These are phyloP conservation scores for Digitaria exilis DNA, from an alignment of 202 grass and related monocot species.

Conservation along the genomic window DNA sequence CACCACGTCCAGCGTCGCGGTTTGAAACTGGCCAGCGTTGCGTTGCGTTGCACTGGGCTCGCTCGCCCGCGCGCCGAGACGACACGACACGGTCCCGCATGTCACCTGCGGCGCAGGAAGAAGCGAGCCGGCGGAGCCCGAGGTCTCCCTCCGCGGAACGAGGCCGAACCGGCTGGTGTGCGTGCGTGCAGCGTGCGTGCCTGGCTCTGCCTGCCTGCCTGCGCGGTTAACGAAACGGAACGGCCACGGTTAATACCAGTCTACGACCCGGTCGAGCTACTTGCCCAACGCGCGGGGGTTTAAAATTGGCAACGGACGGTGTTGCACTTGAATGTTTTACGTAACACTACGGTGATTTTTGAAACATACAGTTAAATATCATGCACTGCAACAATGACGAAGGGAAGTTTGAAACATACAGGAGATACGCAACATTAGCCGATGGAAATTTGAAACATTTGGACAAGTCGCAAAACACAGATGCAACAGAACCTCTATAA, in stretches of 20 bases:
- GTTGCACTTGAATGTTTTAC: no score
- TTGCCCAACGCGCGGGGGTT: background rate
- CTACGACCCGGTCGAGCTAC: background rate
- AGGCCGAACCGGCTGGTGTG: background rate
- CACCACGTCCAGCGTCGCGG: slow-evolving; percentile 19
- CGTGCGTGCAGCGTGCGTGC: no score
- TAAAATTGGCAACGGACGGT: no score
- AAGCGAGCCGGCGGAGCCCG: background rate
- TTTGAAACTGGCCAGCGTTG: slow-evolving; percentile 43
- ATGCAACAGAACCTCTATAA: no score
- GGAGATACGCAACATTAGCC: no score
- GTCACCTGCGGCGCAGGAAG: slow-evolving; percentile 24
- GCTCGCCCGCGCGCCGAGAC: slow-evolving; percentile 34
- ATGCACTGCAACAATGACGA: no score
- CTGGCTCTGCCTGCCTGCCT: no score
- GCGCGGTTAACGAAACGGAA: slow-evolving; percentile 33
- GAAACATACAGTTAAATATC: no score
- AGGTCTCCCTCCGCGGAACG: slow-evolving; percentile 9
- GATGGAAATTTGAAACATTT: no score
- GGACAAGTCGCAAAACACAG: no score
- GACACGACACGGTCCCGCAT: slow-evolving; percentile 50
- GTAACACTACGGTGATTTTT: no score
- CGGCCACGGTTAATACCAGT: slow-evolving; percentile 37
- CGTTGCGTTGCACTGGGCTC: background rate
- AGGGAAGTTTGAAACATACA: no score